Conservation (phyloP, 768 basidiomycete genomes). For the Tulasnella sp. region DNA sequence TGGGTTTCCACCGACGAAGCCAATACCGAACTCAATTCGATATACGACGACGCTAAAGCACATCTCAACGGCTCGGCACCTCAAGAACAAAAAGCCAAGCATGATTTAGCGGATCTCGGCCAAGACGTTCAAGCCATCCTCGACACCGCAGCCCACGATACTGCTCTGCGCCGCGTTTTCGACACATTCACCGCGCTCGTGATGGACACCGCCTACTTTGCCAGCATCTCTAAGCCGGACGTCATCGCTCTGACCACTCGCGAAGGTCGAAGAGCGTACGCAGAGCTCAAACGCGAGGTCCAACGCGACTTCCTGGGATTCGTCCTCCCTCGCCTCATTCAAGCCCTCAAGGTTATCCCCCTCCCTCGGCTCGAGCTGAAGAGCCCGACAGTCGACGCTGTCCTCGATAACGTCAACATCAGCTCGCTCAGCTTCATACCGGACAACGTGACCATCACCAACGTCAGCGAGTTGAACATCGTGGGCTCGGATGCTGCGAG, state of each 20-base stretch:
- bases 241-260: background rate
- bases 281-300: background rate
- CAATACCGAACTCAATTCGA: background rate
- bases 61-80: background rate
- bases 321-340: constrained; percentile 1
- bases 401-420: constrained; percentile 4
- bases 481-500: constrained; percentile 6
- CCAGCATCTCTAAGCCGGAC: background rate
- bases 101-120: background rate
- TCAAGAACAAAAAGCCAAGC: constrained; percentile 1
- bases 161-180: background rate
- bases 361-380: constrained; percentile 11
- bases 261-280: background rate
- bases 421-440: constrained; percentile 9
- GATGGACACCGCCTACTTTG: background rate
- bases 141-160: background rate
- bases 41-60: background rate
- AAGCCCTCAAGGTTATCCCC: constrained; percentile 1
- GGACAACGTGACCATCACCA: constrained; percentile 1
- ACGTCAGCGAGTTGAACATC: background rate
- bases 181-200: background rate
- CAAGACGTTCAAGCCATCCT: background rate
- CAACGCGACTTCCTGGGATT: background rate
- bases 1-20: background rate
- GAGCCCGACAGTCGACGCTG: constrained; percentile 2